These are phyloP conservation scores for Trematosphaeria pertusa DNA, from an alignment of 2,329 filamentous ascomycete genomes.

Conservation along the genomic window DNA sequence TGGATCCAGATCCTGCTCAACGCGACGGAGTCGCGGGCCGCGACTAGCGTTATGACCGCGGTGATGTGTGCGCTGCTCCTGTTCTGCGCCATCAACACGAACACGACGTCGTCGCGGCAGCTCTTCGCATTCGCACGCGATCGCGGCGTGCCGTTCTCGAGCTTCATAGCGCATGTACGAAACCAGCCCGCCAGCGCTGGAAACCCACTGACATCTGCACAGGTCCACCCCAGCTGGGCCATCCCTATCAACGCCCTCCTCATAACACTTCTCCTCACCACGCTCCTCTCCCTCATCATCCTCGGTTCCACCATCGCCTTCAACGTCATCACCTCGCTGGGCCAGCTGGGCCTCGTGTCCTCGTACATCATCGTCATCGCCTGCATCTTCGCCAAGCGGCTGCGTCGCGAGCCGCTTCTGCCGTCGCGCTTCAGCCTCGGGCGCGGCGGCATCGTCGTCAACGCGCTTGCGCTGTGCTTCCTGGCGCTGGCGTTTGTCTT, in stretches of 20 bases:
- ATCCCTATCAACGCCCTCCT: slow-evolving; percentile 55
- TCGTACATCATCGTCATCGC: slow-evolving; percentile 52
- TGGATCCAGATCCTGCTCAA: slow-evolving; percentile 36
- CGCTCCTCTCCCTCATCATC: slow-evolving; percentile 57
- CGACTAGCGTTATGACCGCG: slow-evolving; percentile 33
- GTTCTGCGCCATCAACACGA: slow-evolving; percentile 22
- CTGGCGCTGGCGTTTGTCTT: slow-evolving; percentile 52
- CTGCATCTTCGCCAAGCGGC: slow-evolving; percentile 55
- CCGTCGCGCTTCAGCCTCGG: slow-evolving; percentile 56
- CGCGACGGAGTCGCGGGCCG: slow-evolving; percentile 28
- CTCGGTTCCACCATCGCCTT: slow-evolving; percentile 51
- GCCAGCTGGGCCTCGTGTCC: slow-evolving; percentile 28
- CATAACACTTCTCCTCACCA: slow-evolving; percentile 49
- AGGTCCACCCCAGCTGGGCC: slow-evolving; percentile 28
- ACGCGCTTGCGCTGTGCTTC: slow-evolving; percentile 50
- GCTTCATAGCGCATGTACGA: slow-evolving; percentile 15
- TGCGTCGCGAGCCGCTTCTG: slow-evolving; percentile 51
- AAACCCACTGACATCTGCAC: slow-evolving; percentile 10
- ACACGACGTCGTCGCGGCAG: slow-evolving; percentile 40
- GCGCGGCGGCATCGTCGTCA: slow-evolving; percentile 52
- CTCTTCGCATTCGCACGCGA: slow-evolving; percentile 46
- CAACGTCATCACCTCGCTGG: slow-evolving; percentile 34
- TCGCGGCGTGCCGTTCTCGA: slow-evolving; percentile 25
- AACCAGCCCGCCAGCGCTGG: slow-evolving; percentile 8
- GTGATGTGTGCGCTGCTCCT: slow-evolving; percentile 28